These are phyloP conservation scores for Viola pubescens DNA, from an alignment of 441 rosid species.

Conservation along the genomic window DNA sequence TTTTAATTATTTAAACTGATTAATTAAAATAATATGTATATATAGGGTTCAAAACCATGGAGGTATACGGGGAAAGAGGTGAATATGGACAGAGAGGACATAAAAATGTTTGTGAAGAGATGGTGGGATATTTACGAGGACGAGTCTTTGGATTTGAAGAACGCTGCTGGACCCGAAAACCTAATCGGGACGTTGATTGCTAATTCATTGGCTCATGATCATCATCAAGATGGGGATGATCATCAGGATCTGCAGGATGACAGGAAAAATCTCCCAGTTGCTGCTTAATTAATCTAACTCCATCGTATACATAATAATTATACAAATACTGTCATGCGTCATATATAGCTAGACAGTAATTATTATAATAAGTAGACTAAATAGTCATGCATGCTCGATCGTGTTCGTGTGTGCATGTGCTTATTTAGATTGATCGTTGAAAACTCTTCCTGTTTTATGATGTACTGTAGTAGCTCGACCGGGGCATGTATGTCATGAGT, in stretches of 20 bases:
- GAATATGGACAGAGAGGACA: constrained; percentile 61
- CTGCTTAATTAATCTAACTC: constrained; percentile 22
- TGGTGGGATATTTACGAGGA: constrained; percentile 82
- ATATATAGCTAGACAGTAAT: too few species aligned
- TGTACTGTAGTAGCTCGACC: too few species aligned
- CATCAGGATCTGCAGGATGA: constrained; percentile 9
- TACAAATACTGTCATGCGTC: too few species aligned
- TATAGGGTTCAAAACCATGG: constrained; percentile 78
- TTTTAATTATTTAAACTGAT: neutral
- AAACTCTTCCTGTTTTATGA: too few species aligned
- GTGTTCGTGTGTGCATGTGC: too few species aligned
- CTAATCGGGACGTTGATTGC: constrained; percentile 20
- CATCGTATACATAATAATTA: too few species aligned
- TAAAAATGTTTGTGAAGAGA: constrained; percentile 50
- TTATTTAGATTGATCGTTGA: too few species aligned
- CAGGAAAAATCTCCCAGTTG: constrained; percentile 29
- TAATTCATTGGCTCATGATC: constrained; percentile 3
- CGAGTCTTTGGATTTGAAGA: constrained; percentile 42
- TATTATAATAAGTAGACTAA: too few species aligned
- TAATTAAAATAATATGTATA: neutral
- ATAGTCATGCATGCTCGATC: too few species aligned
- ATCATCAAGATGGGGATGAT: constrained; percentile 4
- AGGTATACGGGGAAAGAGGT: constrained; percentile 54
- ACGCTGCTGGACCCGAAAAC: constrained; percentile 11
- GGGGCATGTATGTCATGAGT: too few species aligned